phyloP scores from a whole-genome alignment of 2,329 filamentous ascomycete genomes.

The Chlorencoelia australis region DNA sequence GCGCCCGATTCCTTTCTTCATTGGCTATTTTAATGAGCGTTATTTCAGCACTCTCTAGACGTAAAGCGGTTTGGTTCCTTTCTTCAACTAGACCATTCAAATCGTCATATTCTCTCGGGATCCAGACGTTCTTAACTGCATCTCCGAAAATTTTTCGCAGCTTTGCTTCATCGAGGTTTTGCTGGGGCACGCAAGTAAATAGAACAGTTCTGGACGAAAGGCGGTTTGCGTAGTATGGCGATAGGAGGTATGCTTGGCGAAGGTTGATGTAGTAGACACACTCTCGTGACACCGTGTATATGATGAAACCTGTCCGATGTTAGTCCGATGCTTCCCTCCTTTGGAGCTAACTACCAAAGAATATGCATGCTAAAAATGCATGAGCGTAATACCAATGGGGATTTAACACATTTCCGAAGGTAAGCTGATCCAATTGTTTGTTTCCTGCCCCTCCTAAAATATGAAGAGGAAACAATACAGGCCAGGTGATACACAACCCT shows the following conservation, averaged over 20 bases:
- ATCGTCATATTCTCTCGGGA: conserved; percentile 47
- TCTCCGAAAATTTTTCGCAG: conserved; percentile 50
- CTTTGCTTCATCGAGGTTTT: conserved; percentile 47
- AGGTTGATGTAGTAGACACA: conserved; percentile 59
- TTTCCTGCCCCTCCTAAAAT: conserved; percentile 45
- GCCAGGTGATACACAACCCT: conserved; percentile 52
- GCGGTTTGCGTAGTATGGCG: conserved; percentile 53
- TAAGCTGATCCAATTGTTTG: conserved; percentile 47
- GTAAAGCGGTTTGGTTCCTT: conserved; percentile 47
- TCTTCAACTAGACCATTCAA: conserved; percentile 50
- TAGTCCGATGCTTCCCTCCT: neutral
- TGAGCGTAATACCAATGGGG: conserved; percentile 50
- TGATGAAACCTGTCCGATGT: conserved; percentile 39
- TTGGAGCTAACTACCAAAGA: conserved; percentile 34
- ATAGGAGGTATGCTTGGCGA: conserved; percentile 57
- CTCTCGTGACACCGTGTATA: conserved; percentile 57
- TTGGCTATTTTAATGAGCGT: conserved; percentile 50
- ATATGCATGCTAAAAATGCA: conserved; percentile 51
- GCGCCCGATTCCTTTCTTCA: conserved; percentile 40
- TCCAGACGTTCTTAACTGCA: conserved; percentile 54
- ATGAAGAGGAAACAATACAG: conserved; percentile 55
- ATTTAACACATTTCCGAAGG: conserved; percentile 45
- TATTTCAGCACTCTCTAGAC: conserved; percentile 55
- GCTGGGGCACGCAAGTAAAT: conserved; percentile 53
- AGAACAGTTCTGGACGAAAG: conserved; percentile 59